phyloP scores from a whole-genome alignment of 225 moss, liverwort and hornwort species.

The Antitrichia curtipendula region DNA sequence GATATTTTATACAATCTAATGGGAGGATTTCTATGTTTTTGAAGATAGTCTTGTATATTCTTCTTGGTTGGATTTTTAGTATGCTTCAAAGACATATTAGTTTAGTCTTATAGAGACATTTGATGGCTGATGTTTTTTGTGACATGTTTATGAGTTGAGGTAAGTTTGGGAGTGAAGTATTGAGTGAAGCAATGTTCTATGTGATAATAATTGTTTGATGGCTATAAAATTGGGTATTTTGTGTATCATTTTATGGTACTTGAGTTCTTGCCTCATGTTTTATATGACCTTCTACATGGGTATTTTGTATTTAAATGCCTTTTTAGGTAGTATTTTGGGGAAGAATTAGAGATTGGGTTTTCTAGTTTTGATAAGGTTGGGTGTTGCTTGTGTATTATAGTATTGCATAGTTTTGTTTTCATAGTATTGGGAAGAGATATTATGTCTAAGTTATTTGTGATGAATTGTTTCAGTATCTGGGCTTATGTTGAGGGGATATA shows the following conservation, averaged over 20 bases:
- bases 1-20: background rate
- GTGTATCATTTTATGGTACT: too few species aligned
- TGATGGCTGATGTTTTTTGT: background rate
- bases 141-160: background rate
- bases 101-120: background rate
- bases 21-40: background rate
- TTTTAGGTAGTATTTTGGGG: accelerated
- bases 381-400: background rate
- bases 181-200: too few species aligned
- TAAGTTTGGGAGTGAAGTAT: too few species aligned
- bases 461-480: background rate
- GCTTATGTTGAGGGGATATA: accelerated
- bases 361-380: background rate
- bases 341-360: background rate
- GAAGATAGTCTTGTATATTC: background rate
- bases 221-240: too few species aligned
- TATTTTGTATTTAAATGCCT: too few species aligned
- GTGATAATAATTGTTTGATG: too few species aligned
- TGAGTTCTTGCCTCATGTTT: too few species aligned
- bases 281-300: too few species aligned
- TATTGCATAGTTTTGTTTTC: background rate
- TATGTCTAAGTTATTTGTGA: background rate
- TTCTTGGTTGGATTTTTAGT: background rate
- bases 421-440: background rate
- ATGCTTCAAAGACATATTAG: background rate